Evolutionary conservation across 2,329 filamentous ascomycete genomes (phyloP), one percentile per base, ranked within the genome.

Genomic region (Ophiostoma montium): DNA sequence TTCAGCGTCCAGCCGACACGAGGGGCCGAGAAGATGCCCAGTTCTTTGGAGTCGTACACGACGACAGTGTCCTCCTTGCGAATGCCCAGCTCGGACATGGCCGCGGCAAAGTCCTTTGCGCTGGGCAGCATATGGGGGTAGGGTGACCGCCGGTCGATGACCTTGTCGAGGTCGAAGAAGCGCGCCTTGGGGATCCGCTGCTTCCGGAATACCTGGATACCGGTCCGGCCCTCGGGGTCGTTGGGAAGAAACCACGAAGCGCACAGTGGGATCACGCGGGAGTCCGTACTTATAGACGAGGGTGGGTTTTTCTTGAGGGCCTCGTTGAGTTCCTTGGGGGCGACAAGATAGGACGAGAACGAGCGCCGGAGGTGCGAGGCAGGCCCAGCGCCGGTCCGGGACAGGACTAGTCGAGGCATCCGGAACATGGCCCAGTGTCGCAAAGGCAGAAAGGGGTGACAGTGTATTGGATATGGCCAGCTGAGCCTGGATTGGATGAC

Each of bases 231-330:
- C 30, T 66, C 56, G 18, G 62, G 55, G 57, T 95, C 90, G 64
- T 95, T 96, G 54, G 92, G 92, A 54, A 98, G 77, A 62, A 95
- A 98, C 92, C 92, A 98, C 21, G 87, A 77, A 43, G 89, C 92
- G 66, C 89, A 95, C 38, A 98, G 74, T 3, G 92, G 86, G 48
- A 98, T 80, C 39, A 94, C 82, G 56, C 85, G 81, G 1, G 90
- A 84, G 12, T 86, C 80, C 39, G 86, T 84, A 52, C 85, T 87
- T 58, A 90, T 84, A 54, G 82, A 79, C 48, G 82, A 84, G 12
- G 83, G 76, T 3, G 87, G 76, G 64, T 90, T 94, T 67, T 83
- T 84, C 65, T 84, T 82, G 47, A 98, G 74, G 47, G 88, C 89
- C 56, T 84, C 77, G 61, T 82, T 68, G 50, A 96, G 80, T 66